Evolutionary conservation across 306 rosid genomes (phyloP).

Genomic region (Rubus parviflorus): DNA sequence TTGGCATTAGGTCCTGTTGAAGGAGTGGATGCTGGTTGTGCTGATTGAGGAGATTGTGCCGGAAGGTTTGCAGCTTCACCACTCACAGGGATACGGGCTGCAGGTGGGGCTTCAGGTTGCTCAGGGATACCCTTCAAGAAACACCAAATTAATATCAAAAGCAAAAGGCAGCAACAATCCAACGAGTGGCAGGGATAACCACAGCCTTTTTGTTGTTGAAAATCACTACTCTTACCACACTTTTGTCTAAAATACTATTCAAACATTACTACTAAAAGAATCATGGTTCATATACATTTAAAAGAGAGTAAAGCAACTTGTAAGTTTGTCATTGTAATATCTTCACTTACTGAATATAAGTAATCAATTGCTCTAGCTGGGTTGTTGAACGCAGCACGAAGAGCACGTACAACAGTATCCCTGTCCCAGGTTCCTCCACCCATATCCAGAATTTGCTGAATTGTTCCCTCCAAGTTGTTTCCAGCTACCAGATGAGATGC

Average conservation of each 20-base stretch:
- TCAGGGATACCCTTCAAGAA: slow-evolving; percentile 84
- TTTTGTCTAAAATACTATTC: neutral
- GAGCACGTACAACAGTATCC: slow-evolving; percentile 84
- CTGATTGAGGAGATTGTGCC: slow-evolving; percentile 56
- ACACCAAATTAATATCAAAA: neutral
- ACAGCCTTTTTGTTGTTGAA: neutral
- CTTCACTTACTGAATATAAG: slow-evolving; percentile 73
- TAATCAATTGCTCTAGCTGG: slow-evolving; percentile 96
- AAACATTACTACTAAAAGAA: neutral
- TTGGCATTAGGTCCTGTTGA: slow-evolving; percentile 85
- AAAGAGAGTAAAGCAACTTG: neutral
- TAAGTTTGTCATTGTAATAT: slow-evolving; percentile 3
- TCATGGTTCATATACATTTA: neutral
- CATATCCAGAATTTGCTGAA: slow-evolving; percentile 82
- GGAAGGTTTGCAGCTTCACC: slow-evolving; percentile 49
- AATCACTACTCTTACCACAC: neutral
- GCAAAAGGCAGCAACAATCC: neutral
- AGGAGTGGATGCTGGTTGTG: slow-evolving; percentile 62
- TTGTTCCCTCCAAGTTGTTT: slow-evolving; percentile 67
- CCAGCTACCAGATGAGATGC: slow-evolving; percentile 94
- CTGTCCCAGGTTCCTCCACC: slow-evolving; percentile 97
- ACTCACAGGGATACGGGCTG: slow-evolving; percentile 49
- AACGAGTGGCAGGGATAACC: neutral
- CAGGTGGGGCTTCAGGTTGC: slow-evolving; percentile 76
- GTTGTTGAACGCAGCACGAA: slow-evolving; percentile 92